phyloP scores from a whole-genome alignment of 1,284 basidiomycete genomes.

The Trichosporon asahii region DNA sequence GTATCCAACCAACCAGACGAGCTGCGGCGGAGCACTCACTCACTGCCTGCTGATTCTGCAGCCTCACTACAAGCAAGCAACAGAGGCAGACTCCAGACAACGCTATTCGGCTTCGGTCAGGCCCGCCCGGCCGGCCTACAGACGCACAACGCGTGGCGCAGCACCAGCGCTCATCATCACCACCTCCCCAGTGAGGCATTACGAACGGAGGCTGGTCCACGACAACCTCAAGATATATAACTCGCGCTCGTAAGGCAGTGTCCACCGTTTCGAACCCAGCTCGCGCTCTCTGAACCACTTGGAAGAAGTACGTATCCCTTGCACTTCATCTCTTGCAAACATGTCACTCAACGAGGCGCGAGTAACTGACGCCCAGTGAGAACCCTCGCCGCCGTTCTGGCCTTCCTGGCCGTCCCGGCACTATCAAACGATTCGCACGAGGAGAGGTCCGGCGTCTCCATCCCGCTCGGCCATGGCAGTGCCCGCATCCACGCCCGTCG shows the following conservation, averaged over 20 bases:
- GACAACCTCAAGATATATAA: background rate
- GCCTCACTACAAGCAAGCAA: too few species aligned
- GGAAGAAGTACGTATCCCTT: conserved; percentile 3
- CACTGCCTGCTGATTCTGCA: background rate
- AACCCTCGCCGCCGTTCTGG: background rate
- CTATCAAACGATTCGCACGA: background rate
- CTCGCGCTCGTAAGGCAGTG: background rate
- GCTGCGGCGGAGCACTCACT: background rate
- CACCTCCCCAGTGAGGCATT: background rate
- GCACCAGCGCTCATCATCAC: too few species aligned
- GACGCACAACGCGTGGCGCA: too few species aligned
- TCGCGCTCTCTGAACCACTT: background rate
- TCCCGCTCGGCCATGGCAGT: background rate
- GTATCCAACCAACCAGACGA: background rate
- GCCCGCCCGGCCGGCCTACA: too few species aligned
- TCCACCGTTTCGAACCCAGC: background rate
- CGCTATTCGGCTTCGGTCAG: background rate
- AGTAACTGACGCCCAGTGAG: background rate
- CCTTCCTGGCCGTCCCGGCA: background rate
- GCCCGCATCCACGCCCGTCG: background rate
- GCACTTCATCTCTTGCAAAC: too few species aligned
- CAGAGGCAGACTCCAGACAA: too few species aligned
- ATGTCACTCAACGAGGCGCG: background rate
- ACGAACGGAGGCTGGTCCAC: background rate
- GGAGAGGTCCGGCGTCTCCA: background rate